Percentiles rank a stretch among this genome's conserved stretches.
Conservation (phyloP, 257 asterid species). For the Lycium ferocissimum region DNA sequence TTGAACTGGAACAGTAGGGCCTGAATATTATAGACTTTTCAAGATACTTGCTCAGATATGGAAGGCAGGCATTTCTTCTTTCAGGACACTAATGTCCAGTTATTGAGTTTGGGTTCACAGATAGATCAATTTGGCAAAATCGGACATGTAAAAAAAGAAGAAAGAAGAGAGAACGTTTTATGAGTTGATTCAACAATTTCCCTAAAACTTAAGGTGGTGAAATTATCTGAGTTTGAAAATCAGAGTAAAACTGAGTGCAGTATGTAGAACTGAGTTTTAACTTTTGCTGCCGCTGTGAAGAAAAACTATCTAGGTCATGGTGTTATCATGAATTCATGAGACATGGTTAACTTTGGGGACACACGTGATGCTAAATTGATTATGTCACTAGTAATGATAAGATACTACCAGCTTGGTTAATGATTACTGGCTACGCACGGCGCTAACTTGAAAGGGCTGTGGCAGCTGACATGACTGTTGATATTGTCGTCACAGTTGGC, state of each 20-base stretch:
- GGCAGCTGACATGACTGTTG: not conserved
- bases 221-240: not conserved
- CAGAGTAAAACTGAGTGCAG: not conserved
- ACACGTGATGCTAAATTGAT: not conserved
- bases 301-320: not conserved
- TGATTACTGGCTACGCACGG: not conserved
- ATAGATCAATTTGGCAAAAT: not conserved
- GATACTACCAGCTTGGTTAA: constrained; percentile 3
- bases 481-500: not conserved
- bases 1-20: not conserved
- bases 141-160: constrained; percentile 1
- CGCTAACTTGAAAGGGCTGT: constrained; percentile 1
- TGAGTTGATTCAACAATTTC: not conserved
- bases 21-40: not conserved
- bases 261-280: not conserved
- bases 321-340: constrained; percentile 13
- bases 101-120: not conserved
- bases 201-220: constrained; percentile 16
- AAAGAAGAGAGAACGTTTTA: not conserved
- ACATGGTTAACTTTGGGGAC: not conserved
- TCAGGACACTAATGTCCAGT: not conserved
- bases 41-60: not conserved
- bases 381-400: not conserved
- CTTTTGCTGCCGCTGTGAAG: not conserved
- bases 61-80: not conserved